Conservation (phyloP, 2,329 filamentous ascomycete genomes). For the Amauroascus verrucosus region DNA sequence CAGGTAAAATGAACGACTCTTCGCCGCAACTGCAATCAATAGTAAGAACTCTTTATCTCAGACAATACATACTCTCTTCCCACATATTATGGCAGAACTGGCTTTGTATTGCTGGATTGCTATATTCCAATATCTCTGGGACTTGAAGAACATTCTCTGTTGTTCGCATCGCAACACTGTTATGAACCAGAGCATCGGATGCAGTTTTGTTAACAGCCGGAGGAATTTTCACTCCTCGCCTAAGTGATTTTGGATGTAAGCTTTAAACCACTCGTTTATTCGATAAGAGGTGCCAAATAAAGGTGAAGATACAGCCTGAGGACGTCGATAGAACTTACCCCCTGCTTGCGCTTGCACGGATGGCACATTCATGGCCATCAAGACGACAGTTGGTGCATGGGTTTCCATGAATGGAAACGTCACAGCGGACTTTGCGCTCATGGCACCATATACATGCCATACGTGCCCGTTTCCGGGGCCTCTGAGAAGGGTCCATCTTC, state of each 20-base stretch:
- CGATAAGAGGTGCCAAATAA: too few relatives aligned
- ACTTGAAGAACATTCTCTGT: not conserved
- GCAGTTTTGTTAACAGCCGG: not conserved
- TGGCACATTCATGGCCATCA: slow-evolving; percentile 18
- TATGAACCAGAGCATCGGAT: not conserved
- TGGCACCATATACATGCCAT: slow-evolving; percentile 28
- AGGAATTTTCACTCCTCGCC: not conserved
- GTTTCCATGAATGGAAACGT: slow-evolving; percentile 40
- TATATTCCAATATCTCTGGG: not conserved
- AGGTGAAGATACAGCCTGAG: not conserved
- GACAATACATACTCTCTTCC: slow-evolving; percentile 3
- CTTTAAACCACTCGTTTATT: not conserved
- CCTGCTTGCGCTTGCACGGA: slow-evolving; percentile 27
- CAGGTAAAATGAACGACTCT: not conserved
- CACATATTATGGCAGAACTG: not conserved
- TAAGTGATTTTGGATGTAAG: not conserved
- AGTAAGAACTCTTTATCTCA: not conserved
- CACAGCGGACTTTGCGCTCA: slow-evolving; percentile 41
- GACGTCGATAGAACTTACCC: slow-evolving; percentile 18
- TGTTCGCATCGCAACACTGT: not conserved
- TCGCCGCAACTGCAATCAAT: not conserved
- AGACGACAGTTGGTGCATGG: slow-evolving; percentile 21
- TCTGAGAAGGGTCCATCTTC: slow-evolving; percentile 5
- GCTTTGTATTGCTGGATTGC: not conserved
- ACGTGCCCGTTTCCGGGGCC: slow-evolving; percentile 22